phyloP scores from a whole-genome alignment of 1,284 basidiomycete genomes.

The Cryptococcus hybrid region DNA sequence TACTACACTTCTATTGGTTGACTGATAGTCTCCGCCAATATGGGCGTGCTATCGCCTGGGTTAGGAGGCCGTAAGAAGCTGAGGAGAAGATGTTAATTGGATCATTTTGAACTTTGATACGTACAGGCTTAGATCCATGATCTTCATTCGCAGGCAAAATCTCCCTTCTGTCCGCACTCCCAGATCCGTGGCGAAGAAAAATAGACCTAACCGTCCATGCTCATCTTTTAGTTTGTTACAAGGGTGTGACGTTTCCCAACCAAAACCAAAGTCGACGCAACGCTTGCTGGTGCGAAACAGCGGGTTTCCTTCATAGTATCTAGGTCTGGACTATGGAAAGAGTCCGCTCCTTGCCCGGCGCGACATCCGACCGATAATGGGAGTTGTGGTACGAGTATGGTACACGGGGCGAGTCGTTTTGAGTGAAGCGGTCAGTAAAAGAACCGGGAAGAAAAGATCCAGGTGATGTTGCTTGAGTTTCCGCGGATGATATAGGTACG shows the following conservation, averaged over 20 bases:
- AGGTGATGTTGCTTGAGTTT: too few species aligned
- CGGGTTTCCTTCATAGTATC: neutral
- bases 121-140: slow-evolving; percentile 37
- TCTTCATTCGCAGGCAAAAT: slow-evolving; percentile 45
- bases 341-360: neutral
- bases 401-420: too few species aligned
- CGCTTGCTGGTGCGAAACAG: neutral
- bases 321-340: neutral
- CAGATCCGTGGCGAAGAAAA: slow-evolving; percentile 83
- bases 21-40: slow-evolving; percentile 79
- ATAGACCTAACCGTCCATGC: slow-evolving; percentile 76
- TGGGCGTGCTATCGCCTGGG: slow-evolving; percentile 46
- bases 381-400: too few species aligned
- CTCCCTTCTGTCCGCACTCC: slow-evolving; percentile 79
- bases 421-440: too few species aligned
- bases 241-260: slow-evolving; percentile 80
- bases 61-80: slow-evolving; percentile 56
- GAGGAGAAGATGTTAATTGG: slow-evolving; percentile 8
- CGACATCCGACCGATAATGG: neutral
- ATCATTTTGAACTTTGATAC: slow-evolving; percentile 4
- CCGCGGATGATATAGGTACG: too few species aligned
- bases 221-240: slow-evolving; percentile 78
- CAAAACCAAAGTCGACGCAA: slow-evolving; percentile 76
- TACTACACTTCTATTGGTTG: slow-evolving; percentile 80
- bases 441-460: too few species aligned